Evolutionary conservation across 139 green algal species (phyloP), one percentile per base, ranked within the genome.

Genomic region (Chlorella sorokiniana): DNA sequence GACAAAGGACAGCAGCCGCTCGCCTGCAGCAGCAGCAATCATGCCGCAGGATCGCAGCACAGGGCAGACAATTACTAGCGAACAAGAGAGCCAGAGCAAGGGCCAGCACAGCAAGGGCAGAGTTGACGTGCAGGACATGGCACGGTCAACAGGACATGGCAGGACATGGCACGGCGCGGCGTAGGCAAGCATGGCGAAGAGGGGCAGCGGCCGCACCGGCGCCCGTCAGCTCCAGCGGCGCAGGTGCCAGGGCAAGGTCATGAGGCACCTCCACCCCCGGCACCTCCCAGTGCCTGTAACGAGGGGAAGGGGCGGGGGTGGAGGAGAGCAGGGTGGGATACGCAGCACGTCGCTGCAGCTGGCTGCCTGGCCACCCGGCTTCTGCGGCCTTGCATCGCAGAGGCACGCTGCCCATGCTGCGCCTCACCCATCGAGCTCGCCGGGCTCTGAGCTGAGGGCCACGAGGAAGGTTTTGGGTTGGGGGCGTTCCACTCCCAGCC

Each of bases 1-100:
- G 29, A 93, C 88, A 33, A 96, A 41, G 10, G 93, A 83, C 62
- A 95, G 83, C 37, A 90, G 74, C 20, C 93, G 89, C 67, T 95
- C 88, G 41, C 85, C 76, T 79, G 73, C 54, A 40, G 37, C 22
- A 37, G 3, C 7, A 35, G 37, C 37, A 35, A 38, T n/a, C n/a
- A n/a, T n/a, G n/a, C n/a, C n/a, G n/a, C n/a, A n/a, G n/a, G n/a
- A n/a, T n/a, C n/a, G n/a, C n/a, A n/a, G n/a, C n/a, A n/a, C n/a
- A n/a, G n/a, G n/a, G n/a, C n/a, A n/a, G n/a, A n/a, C n/a, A n/a
- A n/a, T n/a, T n/a, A n/a, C n/a, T n/a, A n/a, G n/a, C n/a, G n/a
- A n/a, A n/a, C n/a, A n/a, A n/a, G n/a, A n/a, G n/a, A n/a, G n/a
- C n/a, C n/a, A n/a, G n/a, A n/a, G 14, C 27, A 38, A 10, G 59